Percentiles rank a stretch among this genome's conserved stretches.
Evolutionary conservation across 768 basidiomycete species (phyloP).

Genomic region (Pisolithus tinctorius): DNA sequence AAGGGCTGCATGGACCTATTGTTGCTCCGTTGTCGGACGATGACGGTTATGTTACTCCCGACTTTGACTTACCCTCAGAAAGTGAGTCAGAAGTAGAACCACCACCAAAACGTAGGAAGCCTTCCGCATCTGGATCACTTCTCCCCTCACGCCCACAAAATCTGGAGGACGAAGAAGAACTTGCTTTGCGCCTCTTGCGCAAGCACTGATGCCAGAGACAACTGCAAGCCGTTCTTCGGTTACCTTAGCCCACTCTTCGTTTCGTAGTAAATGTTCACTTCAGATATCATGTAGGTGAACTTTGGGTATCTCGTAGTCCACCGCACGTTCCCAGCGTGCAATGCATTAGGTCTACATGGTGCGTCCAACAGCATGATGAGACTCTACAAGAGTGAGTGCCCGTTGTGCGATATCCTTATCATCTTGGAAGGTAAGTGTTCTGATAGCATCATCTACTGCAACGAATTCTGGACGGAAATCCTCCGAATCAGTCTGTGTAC

Average conservation of each 20-base stretch:
- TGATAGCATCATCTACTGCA: conserved; percentile 28
- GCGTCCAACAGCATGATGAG: neutral
- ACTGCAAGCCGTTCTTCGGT: neutral
- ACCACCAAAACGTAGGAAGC: conserved; percentile 30
- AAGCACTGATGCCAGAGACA: conserved; percentile 8
- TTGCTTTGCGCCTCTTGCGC: conserved; percentile 57
- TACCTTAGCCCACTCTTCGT: neutral
- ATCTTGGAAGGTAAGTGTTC: conserved; percentile 30
- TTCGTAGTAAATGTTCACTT: neutral
- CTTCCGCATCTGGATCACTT: conserved; percentile 23
- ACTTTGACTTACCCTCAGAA: conserved; percentile 47
- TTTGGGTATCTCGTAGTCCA: too few species aligned
- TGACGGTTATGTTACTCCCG: conserved; percentile 68
- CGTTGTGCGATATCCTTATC: conserved; percentile 34
- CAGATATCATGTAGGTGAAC: too few species aligned
- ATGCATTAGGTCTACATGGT: neutral
- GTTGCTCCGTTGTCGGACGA: conserved; percentile 38
- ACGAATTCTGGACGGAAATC: conserved; percentile 35
- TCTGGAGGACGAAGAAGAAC: conserved; percentile 51
- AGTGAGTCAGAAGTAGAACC: conserved; percentile 25
- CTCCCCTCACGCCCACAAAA: conserved; percentile 16
- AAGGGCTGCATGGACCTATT: conserved; percentile 8
- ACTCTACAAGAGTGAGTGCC: conserved; percentile 32
- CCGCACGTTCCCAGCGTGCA: neutral
- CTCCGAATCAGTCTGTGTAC: conserved; percentile 41